Evolutionary conservation across 208 protist species (phyloP).

Genomic region (Trichomonas vaginalis): DNA sequence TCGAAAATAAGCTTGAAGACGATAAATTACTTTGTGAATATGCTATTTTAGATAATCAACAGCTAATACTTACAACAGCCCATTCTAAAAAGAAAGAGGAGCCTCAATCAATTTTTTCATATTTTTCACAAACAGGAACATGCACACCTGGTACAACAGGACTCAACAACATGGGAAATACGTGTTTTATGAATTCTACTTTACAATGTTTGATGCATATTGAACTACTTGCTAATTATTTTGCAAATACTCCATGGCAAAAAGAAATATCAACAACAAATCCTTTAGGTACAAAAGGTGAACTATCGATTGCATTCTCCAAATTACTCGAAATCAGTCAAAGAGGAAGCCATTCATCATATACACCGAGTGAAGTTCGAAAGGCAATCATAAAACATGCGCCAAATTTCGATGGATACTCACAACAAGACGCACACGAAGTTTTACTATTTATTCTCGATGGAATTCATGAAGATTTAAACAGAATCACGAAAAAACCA

Average conservation of each 20-base stretch:
- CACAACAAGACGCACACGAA: slow-evolving; percentile 38
- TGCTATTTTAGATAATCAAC: neutral
- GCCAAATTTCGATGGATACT: neutral
- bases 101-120: neutral
- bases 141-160: neutral
- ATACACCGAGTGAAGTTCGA: slow-evolving; percentile 22
- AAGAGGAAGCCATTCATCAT: neutral
- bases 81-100: neutral
- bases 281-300: slow-evolving; percentile 26
- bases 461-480: slow-evolving; percentile 65
- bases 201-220: neutral
- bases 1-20: neutral
- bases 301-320: slow-evolving; percentile 24
- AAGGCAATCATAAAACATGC: neutral
- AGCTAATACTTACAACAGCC: neutral
- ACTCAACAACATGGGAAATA: neutral
- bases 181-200: slow-evolving; percentile 3
- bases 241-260: neutral
- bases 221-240: neutral
- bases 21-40: neutral
- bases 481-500: slow-evolving; percentile 45
- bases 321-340: slow-evolving; percentile 13
- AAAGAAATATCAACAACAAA: slow-evolving; percentile 10
- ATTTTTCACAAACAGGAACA: neutral
- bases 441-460: slow-evolving; percentile 57